Conservation (phyloP, 2,329 filamentous ascomycete species). For the Arthroderma sp. region DNA sequence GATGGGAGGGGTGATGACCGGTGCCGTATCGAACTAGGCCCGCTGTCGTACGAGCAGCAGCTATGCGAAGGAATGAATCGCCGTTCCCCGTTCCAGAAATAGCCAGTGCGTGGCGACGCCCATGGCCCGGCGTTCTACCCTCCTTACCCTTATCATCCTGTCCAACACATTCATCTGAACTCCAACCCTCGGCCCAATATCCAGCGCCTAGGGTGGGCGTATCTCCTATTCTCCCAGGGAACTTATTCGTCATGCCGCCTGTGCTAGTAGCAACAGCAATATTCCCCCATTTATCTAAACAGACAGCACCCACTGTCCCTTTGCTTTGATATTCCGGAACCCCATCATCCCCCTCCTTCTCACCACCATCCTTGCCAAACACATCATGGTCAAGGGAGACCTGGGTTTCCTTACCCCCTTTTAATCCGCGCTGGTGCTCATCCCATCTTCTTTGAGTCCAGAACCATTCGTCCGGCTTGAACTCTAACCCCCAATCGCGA, state of each 20-base stretch:
- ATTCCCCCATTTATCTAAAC: slow-evolving; percentile 61
- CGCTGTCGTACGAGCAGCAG: slow-evolving; percentile 57
- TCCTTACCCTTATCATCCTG: neutral
- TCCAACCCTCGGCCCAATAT: slow-evolving; percentile 84
- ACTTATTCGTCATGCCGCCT: slow-evolving; percentile 78
- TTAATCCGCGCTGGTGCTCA: slow-evolving; percentile 53
- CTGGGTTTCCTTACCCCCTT: slow-evolving; percentile 17
- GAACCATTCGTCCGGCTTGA: slow-evolving; percentile 59
- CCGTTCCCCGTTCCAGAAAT: slow-evolving; percentile 78
- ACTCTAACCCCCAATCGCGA: slow-evolving; percentile 46
- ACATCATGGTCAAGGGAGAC: slow-evolving; percentile 3
- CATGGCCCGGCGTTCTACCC: neutral
- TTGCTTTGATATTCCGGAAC: slow-evolving; percentile 57
- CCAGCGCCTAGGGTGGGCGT: slow-evolving; percentile 73
- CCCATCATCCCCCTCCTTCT: slow-evolving; percentile 34
- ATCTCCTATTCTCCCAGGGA: slow-evolving; percentile 72
- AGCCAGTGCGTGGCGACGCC: slow-evolving; percentile 34
- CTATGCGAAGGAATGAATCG: slow-evolving; percentile 66
- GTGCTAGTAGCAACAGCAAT: slow-evolving; percentile 54
- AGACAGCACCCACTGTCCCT: slow-evolving; percentile 73
- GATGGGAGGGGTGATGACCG: slow-evolving; percentile 18
- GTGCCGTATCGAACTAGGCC: slow-evolving; percentile 55
- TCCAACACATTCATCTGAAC: slow-evolving; percentile 26
- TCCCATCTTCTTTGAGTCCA: slow-evolving; percentile 69
- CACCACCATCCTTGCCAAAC: slow-evolving; percentile 23